Evolutionary conservation across 2,329 filamentous ascomycete genomes (phyloP), one percentile per base, ranked within the genome.

Genomic region (Cladophialophora psammophila): DNA sequence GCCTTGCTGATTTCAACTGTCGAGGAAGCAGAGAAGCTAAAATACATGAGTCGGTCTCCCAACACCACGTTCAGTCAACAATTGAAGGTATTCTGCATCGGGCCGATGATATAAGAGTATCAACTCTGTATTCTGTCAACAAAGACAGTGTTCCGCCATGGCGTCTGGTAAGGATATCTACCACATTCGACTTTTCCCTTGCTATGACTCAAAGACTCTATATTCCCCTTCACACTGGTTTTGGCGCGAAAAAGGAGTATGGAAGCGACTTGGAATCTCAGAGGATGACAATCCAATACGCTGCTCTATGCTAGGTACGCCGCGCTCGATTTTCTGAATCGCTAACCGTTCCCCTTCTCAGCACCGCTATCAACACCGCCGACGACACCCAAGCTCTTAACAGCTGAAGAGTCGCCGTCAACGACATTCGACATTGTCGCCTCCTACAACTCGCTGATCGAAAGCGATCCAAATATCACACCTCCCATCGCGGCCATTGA

Each of bases 401-500:
- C 56, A 26, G 45, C 60, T n/a, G 55, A 66, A n/a, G 54, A 55
- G 13, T 63, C 68, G 31, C 67, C 68, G 1, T 57, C 66, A 8
- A 68, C 71, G 12, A 38, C 63, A 34, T 72, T 70, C 72, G 84
- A 83, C 78, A 88, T 92, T 68, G 88, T 91, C 72, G 80, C 84
- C 64, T 87, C 87, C 55, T 92, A 92, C 81, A 84, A 87, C 74
- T 80, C 83, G 58, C 85, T 91, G 57, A 85, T 91, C 67, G 76
- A 76, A 66, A 84, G 86, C 60, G 93, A 98, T 78, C 86, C 91
- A 10, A 92, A 96, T 69, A 86, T 98, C 61, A 97, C 94, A 40
- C 97, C 97, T 88, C 94, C 95, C 70, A 92, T 99, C 63, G 95
- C 95, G 20, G 93, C 94, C 66, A 97, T 97, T 76, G 92, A 96